A percentile compares a stretch with the other conserved stretches of the same genome.
Conservation (phyloP, 306 rosid genomes). For the Vicia sativa region DNA sequence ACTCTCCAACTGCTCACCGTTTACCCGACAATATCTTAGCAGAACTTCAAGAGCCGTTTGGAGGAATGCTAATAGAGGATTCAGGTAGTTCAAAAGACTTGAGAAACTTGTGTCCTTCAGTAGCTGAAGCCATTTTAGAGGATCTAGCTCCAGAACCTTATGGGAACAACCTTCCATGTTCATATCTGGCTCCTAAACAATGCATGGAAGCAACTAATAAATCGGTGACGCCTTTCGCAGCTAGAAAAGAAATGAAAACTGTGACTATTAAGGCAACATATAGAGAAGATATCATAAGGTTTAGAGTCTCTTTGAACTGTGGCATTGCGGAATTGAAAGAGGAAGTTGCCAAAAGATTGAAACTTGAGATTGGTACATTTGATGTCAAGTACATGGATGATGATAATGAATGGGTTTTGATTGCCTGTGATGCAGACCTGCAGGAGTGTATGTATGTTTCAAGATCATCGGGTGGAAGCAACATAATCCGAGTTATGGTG, state of each 20-base stretch:
- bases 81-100: slow-evolving; percentile 88
- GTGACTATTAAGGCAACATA: slow-evolving; percentile 79
- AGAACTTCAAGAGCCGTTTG: slow-evolving; percentile 68
- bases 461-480: slow-evolving; percentile 61
- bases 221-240: slow-evolving; percentile 39
- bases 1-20: slow-evolving; percentile 36
- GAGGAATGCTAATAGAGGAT: slow-evolving; percentile 79
- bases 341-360: slow-evolving; percentile 79
- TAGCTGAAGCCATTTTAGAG: slow-evolving; percentile 63
- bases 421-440: slow-evolving; percentile 86
- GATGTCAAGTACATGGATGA: slow-evolving; percentile 86
- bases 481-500: slow-evolving; percentile 73
- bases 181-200: slow-evolving; percentile 53
- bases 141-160: slow-evolving; percentile 63
- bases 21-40: slow-evolving; percentile 42
- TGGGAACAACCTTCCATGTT: slow-evolving; percentile 49
- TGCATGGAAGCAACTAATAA: slow-evolving; percentile 38
- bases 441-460: slow-evolving; percentile 86
- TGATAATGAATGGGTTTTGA: slow-evolving; percentile 88
- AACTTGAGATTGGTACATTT: slow-evolving; percentile 72
- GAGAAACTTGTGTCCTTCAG: slow-evolving; percentile 71
- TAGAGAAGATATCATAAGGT: slow-evolving; percentile 80
- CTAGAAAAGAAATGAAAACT: slow-evolving; percentile 57
- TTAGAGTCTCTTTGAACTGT: slow-evolving; percentile 56
- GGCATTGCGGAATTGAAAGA: slow-evolving; percentile 65